Percentiles rank a stretch among this genome's conserved stretches.
These are phyloP conservation scores for Gastrodia elata DNA, from an alignment of 106 monocot genomes.

Conservation along the genomic window DNA sequence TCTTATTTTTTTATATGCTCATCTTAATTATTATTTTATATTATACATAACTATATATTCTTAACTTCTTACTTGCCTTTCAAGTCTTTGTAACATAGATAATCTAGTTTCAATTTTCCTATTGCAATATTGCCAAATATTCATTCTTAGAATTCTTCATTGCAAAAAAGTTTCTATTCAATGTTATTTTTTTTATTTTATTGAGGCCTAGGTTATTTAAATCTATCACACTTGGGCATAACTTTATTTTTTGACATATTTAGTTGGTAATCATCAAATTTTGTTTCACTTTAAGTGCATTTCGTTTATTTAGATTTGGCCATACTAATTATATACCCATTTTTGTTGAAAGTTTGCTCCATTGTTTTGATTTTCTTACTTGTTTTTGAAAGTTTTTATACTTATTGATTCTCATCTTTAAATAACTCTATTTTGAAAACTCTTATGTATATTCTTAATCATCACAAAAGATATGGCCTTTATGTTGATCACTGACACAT, in stretches of 20 bases:
- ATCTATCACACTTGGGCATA: neutral
- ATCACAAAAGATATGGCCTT: neutral
- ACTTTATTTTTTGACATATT: neutral
- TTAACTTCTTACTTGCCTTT: neutral
- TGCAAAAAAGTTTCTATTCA: neutral
- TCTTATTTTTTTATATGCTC: neutral
- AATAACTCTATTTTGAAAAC: neutral
- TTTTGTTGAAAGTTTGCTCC: neutral
- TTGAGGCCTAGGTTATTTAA: neutral
- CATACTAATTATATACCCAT: neutral
- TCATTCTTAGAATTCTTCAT: neutral
- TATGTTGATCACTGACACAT: neutral
- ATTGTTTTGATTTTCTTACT: neutral
- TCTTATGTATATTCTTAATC: neutral
- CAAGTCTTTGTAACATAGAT: neutral
- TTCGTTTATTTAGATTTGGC: neutral
- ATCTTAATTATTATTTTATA: neutral
- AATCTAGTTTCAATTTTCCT: neutral
- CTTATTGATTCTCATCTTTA: neutral
- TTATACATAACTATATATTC: neutral
- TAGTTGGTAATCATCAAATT: neutral
- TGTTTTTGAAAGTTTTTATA: neutral
- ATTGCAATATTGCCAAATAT: neutral
- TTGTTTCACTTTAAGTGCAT: neutral
- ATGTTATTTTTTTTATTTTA: neutral